Evolutionary conservation across 78 protist genomes (phyloP), one percentile per base, ranked within the genome.

Genomic region (Protostelium mycophagum): DNA sequence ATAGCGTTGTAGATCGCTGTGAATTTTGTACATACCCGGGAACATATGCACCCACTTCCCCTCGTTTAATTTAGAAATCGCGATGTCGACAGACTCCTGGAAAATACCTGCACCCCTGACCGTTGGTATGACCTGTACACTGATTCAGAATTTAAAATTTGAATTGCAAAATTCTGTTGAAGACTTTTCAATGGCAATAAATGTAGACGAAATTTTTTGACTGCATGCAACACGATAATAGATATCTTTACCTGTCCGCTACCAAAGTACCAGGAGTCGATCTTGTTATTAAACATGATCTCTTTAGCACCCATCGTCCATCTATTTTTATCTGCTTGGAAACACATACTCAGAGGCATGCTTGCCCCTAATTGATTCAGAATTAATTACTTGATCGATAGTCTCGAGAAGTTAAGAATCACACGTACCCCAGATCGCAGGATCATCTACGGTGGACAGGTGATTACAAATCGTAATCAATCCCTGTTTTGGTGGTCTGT

Each of bases 41-140:
- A 91, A 91, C 73, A 91, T 85, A 87, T 91, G 88, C 36, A 91
- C n/a, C 94, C 94, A 91, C 36, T 91, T 90, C 0, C 91, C 91
- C 0, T 91, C 89, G 35, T 73, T 73, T n/a, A 91, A 1, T 87
- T 86, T 91, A n/a, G 88, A 90, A 34, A 91, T 85, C 0, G 87
- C 28, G 28, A 83, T 38, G 34, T 88, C 88, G 34, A 91, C 83
- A 34, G 86, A 89, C 28, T 88, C 91, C 88, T 91, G 94, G 63
- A 86, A 91, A 9, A 91, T 88, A 34, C 94, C 94, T 63, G 86
- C 90, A 29, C 94, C 94, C 85, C 94, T 91, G 38, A 91, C 86
- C 36, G 86, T 91, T 83, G 88, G 88, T 35, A 91, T 88, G 89
- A 89, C 35, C 1, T n/a, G 28, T 31, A 28, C 36, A 83, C 10